Conservation (phyloP, 805 yeast genomes). For the Cyberlindnera misumaiensis region DNA sequence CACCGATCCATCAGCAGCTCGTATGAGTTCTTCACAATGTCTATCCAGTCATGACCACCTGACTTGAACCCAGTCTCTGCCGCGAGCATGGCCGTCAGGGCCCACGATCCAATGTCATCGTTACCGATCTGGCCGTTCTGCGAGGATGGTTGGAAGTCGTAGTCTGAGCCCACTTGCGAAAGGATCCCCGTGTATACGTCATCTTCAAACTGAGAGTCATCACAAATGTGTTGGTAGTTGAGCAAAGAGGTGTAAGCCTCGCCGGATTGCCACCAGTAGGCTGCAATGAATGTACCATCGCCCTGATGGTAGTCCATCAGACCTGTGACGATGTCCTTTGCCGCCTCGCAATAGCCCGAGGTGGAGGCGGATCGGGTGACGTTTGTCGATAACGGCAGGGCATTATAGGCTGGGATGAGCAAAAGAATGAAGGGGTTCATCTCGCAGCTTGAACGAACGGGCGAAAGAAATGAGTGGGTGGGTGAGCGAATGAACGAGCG, state of each 20-base stretch:
- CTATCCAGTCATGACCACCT: conserved; percentile 41
- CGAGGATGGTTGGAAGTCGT: conserved; percentile 51
- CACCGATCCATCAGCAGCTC: conserved; percentile 52
- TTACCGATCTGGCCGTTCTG: conserved; percentile 58
- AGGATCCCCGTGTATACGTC: conserved; percentile 47
- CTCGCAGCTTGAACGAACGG: too few species aligned
- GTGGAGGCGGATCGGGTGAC: too few species aligned
- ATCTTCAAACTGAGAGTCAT: conserved; percentile 56
- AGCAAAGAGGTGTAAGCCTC: conserved; percentile 64
- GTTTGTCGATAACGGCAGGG: too few species aligned
- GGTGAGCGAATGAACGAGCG: too few species aligned
- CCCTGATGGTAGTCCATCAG: conserved; percentile 66
- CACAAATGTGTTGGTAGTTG: conserved; percentile 67
- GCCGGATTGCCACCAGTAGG: conserved; percentile 88
- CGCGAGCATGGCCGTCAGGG: conserved; percentile 54
- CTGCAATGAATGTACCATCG: conserved; percentile 57
- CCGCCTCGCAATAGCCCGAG: too few species aligned
- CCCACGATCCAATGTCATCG: conserved; percentile 72
- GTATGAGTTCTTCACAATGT: conserved; percentile 51
- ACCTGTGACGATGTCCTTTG: conserved; percentile 41
- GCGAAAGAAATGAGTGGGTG: too few species aligned
- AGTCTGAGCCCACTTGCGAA: conserved; percentile 35
- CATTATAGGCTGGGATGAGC: too few species aligned
- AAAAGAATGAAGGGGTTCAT: too few species aligned
- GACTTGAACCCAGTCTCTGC: conserved; percentile 51